These are phyloP conservation scores for Ascoidea rubescens DNA, from an alignment of 805 yeast genomes.

Conservation along the genomic window DNA sequence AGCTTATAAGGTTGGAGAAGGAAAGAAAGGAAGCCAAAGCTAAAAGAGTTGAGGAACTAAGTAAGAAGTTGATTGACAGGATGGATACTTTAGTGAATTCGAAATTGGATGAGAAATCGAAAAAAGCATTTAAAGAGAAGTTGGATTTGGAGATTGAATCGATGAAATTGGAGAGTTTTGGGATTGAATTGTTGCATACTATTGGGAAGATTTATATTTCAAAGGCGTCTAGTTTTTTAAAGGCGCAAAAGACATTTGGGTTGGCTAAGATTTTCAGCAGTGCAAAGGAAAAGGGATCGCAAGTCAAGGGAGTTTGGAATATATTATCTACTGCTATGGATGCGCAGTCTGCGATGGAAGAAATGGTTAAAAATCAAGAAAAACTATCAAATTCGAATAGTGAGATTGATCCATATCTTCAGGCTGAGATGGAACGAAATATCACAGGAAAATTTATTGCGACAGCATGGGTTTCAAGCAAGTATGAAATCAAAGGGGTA, in stretches of 20 bases:
- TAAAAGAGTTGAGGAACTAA: conserved; percentile 35
- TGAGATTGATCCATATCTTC: conserved; percentile 39
- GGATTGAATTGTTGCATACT: conserved; percentile 71
- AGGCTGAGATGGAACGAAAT: conserved; percentile 66
- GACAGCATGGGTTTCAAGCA: conserved; percentile 91
- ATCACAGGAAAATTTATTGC: conserved; percentile 83
- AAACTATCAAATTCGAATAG: conserved; percentile 30
- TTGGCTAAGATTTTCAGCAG: conserved; percentile 72
- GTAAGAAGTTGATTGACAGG: conserved; percentile 31
- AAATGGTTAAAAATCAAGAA: conserved; percentile 62
- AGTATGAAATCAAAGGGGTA: conserved; percentile 72
- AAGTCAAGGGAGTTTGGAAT: conserved; percentile 71
- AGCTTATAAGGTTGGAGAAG: conserved; percentile 33
- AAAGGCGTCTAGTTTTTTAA: conserved; percentile 62
- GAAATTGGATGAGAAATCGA: conserved; percentile 28
- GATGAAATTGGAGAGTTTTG: conserved; percentile 89
- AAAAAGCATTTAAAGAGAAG: conserved; percentile 34
- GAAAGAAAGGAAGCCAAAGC: conserved; percentile 38
- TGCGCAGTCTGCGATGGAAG: conserved; percentile 68
- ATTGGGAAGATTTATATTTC: conserved; percentile 69
- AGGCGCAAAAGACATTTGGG: conserved; percentile 74
- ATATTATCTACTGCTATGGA: conserved; percentile 77
- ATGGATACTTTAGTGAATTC: conserved; percentile 32
- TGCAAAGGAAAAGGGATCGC: conserved; percentile 72
- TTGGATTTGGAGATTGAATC: conserved; percentile 56